Conservation (phyloP, 108 stramenopile species). For the Epipyxis sp. region DNA sequence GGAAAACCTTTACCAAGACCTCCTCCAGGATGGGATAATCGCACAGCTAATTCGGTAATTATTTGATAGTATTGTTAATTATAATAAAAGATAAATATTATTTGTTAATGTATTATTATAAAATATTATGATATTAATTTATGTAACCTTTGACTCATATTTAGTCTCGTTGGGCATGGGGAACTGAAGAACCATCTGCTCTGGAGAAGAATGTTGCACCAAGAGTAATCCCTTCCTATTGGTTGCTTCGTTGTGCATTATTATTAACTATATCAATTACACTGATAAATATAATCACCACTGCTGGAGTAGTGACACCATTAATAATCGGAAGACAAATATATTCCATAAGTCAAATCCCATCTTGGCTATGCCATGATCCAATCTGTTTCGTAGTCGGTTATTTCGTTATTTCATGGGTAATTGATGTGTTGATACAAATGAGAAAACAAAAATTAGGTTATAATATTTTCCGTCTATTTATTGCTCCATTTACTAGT, state of each 20-base stretch:
- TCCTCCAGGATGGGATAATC: conserved; percentile 26
- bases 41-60: too few species aligned
- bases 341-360: neutral
- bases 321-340: neutral
- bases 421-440: neutral
- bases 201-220: conserved; percentile 4
- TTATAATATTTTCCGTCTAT: too few species aligned
- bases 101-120: neutral
- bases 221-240: neutral
- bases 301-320: neutral
- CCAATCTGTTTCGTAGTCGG: neutral
- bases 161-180: conserved; percentile 32
- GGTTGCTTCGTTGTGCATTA: neutral
- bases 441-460: too few species aligned
- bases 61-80: neutral
- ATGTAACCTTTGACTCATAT: neutral
- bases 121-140: neutral
- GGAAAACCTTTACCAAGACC: neutral
- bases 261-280: neutral
- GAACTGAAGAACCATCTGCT: neutral
- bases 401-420: neutral
- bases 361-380: neutral
- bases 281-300: neutral
- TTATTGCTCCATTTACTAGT: too few species aligned
- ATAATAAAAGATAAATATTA: neutral